Percentiles rank a stretch among this genome's conserved stretches.
phyloP scores from a whole-genome alignment of 1,139 yeast species.

The Arxiozyma bovina region DNA sequence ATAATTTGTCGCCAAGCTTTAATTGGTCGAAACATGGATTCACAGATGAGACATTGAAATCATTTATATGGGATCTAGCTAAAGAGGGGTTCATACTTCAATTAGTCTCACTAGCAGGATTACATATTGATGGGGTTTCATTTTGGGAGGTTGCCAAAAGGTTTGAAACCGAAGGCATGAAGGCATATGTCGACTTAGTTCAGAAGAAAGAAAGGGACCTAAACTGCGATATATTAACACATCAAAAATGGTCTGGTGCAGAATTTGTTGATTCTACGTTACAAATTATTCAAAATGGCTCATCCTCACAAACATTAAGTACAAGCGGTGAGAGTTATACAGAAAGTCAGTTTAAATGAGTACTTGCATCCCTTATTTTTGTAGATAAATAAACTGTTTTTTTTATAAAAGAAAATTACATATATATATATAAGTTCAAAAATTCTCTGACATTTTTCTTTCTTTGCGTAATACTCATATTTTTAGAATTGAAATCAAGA shows the following conservation, averaged over 20 bases:
- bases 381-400: too few relatives aligned
- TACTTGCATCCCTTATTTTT: neutral
- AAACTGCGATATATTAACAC: conserved; percentile 46
- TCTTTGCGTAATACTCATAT: too few relatives aligned
- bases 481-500: too few relatives aligned
- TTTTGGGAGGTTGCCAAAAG: conserved; percentile 41
- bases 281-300: conserved; percentile 39
- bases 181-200: conserved; percentile 46
- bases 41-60: conserved; percentile 37
- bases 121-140: conserved; percentile 44
- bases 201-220: conserved; percentile 40
- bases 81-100: conserved; percentile 47
- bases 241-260: conserved; percentile 55
- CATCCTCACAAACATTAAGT: conserved; percentile 36
- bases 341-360: conserved; percentile 32
- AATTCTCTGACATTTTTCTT: too few relatives aligned
- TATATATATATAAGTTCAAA: too few relatives aligned
- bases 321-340: conserved; percentile 42
- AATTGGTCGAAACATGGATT: conserved; percentile 53
- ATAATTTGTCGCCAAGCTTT: conserved; percentile 50
- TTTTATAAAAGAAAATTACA: too few relatives aligned
- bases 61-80: conserved; percentile 47
- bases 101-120: conserved; percentile 47
- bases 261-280: conserved; percentile 43
- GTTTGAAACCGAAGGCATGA: conserved; percentile 46